These are phyloP conservation scores for Exophiala mesophila DNA, from an alignment of 2,329 filamentous ascomycete species.

Conservation along the genomic window DNA sequence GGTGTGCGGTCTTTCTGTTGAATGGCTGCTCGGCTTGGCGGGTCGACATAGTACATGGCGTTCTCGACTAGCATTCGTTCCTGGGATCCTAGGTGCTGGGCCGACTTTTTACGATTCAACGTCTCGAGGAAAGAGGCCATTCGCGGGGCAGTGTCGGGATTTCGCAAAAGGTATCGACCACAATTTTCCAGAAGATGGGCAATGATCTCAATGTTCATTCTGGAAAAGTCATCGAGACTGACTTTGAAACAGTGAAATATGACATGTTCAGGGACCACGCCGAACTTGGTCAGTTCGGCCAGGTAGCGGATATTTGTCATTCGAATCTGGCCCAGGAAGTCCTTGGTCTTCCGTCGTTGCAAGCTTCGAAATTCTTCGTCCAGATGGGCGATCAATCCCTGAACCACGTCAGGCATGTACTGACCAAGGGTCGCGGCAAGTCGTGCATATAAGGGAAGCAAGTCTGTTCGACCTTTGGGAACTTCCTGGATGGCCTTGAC, in stretches of 20 bases:
- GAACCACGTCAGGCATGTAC: conserved; percentile 91
- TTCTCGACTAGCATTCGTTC: conserved; percentile 99
- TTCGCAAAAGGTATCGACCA: conserved; percentile 86
- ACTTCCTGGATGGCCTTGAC: conserved; percentile 92
- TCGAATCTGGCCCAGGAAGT: conserved; percentile 90
- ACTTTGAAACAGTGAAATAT: conserved; percentile 99
- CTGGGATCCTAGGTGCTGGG: conserved; percentile 89
- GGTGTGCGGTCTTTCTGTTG: conserved; percentile 95
- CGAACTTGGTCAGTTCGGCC: conserved; percentile 95
- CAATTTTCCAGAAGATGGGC: conserved; percentile 95
- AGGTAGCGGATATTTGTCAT: conserved; percentile 96
- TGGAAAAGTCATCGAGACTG: conserved; percentile 92
- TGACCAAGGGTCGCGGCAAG: conserved; percentile 88
- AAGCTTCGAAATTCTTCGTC: conserved; percentile 96
- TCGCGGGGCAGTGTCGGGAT: conserved; percentile 83
- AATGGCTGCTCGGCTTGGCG: conserved; percentile 86
- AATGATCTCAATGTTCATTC: conserved; percentile 99
- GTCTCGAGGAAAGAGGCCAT: conserved; percentile 95
- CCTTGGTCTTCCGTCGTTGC: conserved; percentile 94
- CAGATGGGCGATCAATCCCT: conserved; percentile 83
- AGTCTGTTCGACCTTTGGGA: conserved; percentile 85
- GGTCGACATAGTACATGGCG: conserved; percentile 95
- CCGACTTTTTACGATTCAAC: conserved; percentile 88
- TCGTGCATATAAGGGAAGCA: conserved; percentile 86
- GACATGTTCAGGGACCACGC: conserved; percentile 94